phyloP scores from a whole-genome alignment of 768 basidiomycete genomes.

The Amanita rubescens region DNA sequence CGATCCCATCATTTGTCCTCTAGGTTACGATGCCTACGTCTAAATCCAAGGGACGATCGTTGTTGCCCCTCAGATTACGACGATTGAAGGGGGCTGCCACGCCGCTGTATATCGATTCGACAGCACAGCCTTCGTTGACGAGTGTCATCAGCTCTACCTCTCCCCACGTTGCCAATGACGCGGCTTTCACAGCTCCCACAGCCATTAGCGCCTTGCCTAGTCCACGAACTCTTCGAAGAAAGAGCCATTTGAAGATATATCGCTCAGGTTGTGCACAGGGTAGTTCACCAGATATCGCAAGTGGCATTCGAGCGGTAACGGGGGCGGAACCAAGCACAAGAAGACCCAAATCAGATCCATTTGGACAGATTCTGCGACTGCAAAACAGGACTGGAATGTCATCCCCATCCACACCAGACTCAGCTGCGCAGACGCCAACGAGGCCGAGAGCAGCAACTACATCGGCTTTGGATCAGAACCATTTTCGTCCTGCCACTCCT shows the following conservation, averaged over 20 bases:
- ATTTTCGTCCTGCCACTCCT: neutral
- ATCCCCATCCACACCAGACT: neutral
- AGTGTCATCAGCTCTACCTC: neutral
- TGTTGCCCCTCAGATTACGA: constrained; percentile 1
- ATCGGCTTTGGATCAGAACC: neutral
- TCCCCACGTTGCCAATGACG: neutral
- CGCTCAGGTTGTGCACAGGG: neutral
- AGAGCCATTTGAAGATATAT: neutral
- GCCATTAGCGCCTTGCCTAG: neutral
- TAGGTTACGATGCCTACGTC: neutral
- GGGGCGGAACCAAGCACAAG: neutral
- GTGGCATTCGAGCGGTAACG: neutral
- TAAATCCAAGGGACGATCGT: neutral
- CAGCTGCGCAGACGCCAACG: neutral
- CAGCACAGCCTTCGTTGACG: neutral
- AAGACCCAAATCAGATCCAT: constrained; percentile 3
- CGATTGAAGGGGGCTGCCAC: neutral
- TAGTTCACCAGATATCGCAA: neutral
- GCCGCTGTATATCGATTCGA: constrained; percentile 1
- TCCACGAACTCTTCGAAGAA: neutral
- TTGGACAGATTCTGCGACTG: neutral
- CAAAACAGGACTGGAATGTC: neutral
- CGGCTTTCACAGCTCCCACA: neutral
- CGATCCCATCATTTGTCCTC: neutral
- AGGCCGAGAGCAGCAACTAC: neutral